Evolutionary conservation across 441 rosid genomes (phyloP).

Genomic region (Corymbia calophylla): DNA sequence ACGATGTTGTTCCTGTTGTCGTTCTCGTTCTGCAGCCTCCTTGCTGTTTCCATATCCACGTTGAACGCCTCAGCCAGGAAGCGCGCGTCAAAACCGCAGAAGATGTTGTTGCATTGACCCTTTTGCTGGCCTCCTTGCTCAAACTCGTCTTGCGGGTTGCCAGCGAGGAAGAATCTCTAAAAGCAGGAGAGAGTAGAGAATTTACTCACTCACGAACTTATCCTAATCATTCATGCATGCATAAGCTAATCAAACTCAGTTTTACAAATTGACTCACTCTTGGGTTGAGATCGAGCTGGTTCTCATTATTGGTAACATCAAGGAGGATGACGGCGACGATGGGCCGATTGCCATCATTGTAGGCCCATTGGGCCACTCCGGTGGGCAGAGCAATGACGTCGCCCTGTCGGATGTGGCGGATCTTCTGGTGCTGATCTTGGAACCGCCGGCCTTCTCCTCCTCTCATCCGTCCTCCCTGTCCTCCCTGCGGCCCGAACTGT

Average conservation of each 20-base stretch:
- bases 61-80: slow-evolving; percentile 55
- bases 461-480: slow-evolving; percentile 3
- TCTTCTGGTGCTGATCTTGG: slow-evolving; percentile 70
- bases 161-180: slow-evolving; percentile 62
- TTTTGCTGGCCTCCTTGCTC: not conserved
- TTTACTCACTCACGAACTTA: not conserved
- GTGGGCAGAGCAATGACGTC: slow-evolving; percentile 52
- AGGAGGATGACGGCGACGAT: slow-evolving; percentile 37
- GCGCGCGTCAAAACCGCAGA: slow-evolving; percentile 46
- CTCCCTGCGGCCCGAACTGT: not conserved
- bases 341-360: slow-evolving; percentile 54
- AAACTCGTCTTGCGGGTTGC: slow-evolving; percentile 48
- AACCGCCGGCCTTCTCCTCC: slow-evolving; percentile 17
- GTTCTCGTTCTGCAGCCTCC: slow-evolving; percentile 34
- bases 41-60: slow-evolving; percentile 27
- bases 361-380: slow-evolving; percentile 65
- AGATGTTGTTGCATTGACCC: slow-evolving; percentile 31
- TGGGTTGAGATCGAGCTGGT: slow-evolving; percentile 69
- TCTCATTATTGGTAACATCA: slow-evolving; percentile 41
- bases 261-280: slow-evolving; percentile 30
- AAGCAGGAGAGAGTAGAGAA: not conserved
- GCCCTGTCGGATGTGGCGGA: slow-evolving; percentile 44
- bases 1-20: slow-evolving; percentile 59
- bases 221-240: not conserved
- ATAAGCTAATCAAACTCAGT: not conserved